Conservation (phyloP, 2,329 filamentous ascomycete species). For the Ceratocystis ficicola region DNA sequence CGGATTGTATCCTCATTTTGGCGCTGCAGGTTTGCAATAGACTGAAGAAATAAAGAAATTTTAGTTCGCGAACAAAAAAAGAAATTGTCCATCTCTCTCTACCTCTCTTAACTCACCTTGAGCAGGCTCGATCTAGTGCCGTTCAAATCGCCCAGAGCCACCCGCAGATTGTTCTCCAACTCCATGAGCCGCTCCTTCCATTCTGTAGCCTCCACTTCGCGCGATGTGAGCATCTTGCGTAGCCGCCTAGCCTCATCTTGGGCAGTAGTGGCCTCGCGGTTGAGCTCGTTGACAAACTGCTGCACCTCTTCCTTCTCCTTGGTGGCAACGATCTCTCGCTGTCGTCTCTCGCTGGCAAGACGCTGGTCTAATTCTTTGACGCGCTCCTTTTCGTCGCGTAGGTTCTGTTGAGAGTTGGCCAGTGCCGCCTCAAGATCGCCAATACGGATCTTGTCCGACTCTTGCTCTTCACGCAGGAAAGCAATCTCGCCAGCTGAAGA, state of each 20-base stretch:
- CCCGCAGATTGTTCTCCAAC: conserved; percentile 75
- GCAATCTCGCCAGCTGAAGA: conserved; percentile 86
- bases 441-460: conserved; percentile 95
- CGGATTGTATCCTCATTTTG: conserved; percentile 75
- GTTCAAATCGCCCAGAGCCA: conserved; percentile 75
- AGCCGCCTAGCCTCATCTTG: conserved; percentile 78
- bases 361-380: conserved; percentile 58
- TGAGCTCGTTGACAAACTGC: conserved; percentile 84
- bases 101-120: conserved; percentile 41
- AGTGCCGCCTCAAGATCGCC: conserved; percentile 79
- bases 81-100: not conserved
- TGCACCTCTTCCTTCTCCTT: conserved; percentile 93
- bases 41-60: conserved; percentile 34
- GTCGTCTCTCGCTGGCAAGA: conserved; percentile 68
- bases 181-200: conserved; percentile 88
- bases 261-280: conserved; percentile 63
- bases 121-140: conserved; percentile 77
- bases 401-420: conserved; percentile 61
- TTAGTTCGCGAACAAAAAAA: not conserved
- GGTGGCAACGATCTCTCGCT: conserved; percentile 74
- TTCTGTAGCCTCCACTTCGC: conserved; percentile 77
- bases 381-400: conserved; percentile 77
- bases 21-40: conserved; percentile 74
- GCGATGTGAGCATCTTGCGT: conserved; percentile 67
- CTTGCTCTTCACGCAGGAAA: conserved; percentile 92